A percentile compares a stretch with the other conserved stretches of the same genome.
These are phyloP conservation scores for Rutstroemia sp. DNA, from an alignment of 2,329 filamentous ascomycete genomes.

Conservation along the genomic window DNA sequence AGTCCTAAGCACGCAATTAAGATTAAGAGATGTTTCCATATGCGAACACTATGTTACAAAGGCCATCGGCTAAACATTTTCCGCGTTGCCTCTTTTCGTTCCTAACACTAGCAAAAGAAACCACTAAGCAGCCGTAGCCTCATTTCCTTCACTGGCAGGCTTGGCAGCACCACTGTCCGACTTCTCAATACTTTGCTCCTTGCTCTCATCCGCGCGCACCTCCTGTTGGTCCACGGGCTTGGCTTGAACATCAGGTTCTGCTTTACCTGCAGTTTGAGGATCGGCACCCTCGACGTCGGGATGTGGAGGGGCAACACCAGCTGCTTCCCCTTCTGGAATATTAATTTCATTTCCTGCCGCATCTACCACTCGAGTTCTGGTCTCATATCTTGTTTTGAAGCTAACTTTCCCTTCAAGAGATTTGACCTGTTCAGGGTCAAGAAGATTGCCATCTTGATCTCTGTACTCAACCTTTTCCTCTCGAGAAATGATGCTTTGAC, in stretches of 20 bases:
- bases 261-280: conserved; percentile 44
- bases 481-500: conserved; percentile 32
- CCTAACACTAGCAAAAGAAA: conserved; percentile 16
- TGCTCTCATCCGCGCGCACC: conserved; percentile 46
- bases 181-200: conserved; percentile 49
- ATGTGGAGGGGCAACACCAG: conserved; percentile 28
- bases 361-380: conserved; percentile 80
- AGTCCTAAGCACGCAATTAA: background rate
- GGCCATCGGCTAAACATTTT: conserved; percentile 3
- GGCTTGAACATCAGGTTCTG: conserved; percentile 34
- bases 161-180: conserved; percentile 38
- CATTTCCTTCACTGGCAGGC: conserved; percentile 56
- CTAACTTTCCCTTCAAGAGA: conserved; percentile 85
- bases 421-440: conserved; percentile 77
- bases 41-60: conserved; percentile 8
- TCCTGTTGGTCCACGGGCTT: conserved; percentile 32
- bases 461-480: conserved; percentile 91
- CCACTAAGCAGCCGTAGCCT: conserved; percentile 36
- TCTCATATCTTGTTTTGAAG: conserved; percentile 94
- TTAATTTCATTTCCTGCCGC: conserved; percentile 67
- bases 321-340: conserved; percentile 14
- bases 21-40: background rate
- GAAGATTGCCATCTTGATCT: conserved; percentile 85
- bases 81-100: background rate
- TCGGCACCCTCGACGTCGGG: conserved; percentile 48